These are phyloP conservation scores for Calonectria hongkongensis DNA, from an alignment of 2,329 filamentous ascomycete species.

Conservation along the genomic window DNA sequence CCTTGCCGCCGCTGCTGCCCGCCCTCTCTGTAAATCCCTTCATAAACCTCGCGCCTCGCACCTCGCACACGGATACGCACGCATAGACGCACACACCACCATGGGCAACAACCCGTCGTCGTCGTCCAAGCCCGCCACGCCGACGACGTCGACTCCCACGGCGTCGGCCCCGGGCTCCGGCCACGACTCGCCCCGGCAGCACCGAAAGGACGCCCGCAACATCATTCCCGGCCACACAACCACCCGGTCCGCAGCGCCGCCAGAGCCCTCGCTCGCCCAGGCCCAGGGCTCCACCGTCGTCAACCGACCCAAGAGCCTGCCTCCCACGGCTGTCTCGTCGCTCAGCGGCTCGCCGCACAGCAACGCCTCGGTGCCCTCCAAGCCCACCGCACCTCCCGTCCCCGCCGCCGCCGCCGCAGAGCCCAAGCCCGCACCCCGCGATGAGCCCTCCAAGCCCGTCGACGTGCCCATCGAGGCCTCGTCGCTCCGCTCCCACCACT, in stretches of 20 bases:
- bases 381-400: slow-evolving; percentile 48
- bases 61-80: not conserved
- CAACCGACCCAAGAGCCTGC: slow-evolving; percentile 67
- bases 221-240: slow-evolving; percentile 73
- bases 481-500: slow-evolving; percentile 61
- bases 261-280: slow-evolving; percentile 77
- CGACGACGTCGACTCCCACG: slow-evolving; percentile 50
- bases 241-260: slow-evolving; percentile 75
- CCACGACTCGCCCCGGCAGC: slow-evolving; percentile 57
- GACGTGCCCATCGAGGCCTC: slow-evolving; percentile 70
- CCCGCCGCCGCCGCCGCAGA: slow-evolving; percentile 41
- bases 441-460: slow-evolving; percentile 73
- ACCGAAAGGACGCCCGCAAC: slow-evolving; percentile 64
- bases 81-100: slow-evolving; percentile 32
- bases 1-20: not conserved
- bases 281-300: slow-evolving; percentile 74
- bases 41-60: not conserved
- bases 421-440: slow-evolving; percentile 47
- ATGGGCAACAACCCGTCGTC: slow-evolving; percentile 64
- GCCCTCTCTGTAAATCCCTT: not conserved
- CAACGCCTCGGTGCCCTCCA: slow-evolving; percentile 57
- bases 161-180: slow-evolving; percentile 53
- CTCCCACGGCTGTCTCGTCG: slow-evolving; percentile 69
- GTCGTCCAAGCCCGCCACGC: slow-evolving; percentile 60
- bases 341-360: slow-evolving; percentile 68